Evolutionary conservation across 768 basidiomycete genomes (phyloP).

Genomic region (Boletus subcaerulescens): DNA sequence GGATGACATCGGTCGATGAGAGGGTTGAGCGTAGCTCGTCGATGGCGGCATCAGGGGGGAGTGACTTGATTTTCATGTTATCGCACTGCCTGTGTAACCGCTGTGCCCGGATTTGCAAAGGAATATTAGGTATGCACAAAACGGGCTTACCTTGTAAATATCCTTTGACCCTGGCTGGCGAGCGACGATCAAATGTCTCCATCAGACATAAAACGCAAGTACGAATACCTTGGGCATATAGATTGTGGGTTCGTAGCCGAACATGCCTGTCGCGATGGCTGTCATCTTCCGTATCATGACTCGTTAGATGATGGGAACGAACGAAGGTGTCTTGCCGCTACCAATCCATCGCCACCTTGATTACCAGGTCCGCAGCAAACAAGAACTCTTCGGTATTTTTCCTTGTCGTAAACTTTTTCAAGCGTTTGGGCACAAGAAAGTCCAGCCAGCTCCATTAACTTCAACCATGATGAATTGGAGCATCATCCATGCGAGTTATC

Average conservation of each 20-base stretch:
- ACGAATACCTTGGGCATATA: constrained; percentile 85
- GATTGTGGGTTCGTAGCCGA: constrained; percentile 84
- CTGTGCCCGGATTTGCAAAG: constrained; percentile 33
- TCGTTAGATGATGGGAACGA: constrained; percentile 15
- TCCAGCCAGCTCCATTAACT: constrained; percentile 97
- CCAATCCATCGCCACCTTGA: constrained; percentile 95
- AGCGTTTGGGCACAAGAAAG: constrained; percentile 89
- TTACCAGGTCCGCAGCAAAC: constrained; percentile 98
- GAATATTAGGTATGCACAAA: background rate
- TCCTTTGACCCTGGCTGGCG: constrained; percentile 88
- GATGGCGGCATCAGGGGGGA: constrained; percentile 49
- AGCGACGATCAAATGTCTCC: background rate
- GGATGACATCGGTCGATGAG: constrained; percentile 68
- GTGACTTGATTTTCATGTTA: constrained; percentile 80
- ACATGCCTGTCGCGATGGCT: constrained; percentile 59
- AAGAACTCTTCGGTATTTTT: constrained; percentile 72
- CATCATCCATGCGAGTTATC: background rate
- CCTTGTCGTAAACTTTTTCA: constrained; percentile 68
- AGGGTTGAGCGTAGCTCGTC: constrained; percentile 50
- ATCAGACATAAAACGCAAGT: background rate
- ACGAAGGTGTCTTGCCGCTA: constrained; percentile 94
- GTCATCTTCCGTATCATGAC: background rate
- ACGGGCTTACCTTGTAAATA: constrained; percentile 67
- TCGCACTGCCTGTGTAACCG: constrained; percentile 82
- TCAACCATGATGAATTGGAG: constrained; percentile 3